These are phyloP conservation scores for Saprolegnia diclina DNA, from an alignment of 352 stramenopile genomes.

Conservation along the genomic window DNA sequence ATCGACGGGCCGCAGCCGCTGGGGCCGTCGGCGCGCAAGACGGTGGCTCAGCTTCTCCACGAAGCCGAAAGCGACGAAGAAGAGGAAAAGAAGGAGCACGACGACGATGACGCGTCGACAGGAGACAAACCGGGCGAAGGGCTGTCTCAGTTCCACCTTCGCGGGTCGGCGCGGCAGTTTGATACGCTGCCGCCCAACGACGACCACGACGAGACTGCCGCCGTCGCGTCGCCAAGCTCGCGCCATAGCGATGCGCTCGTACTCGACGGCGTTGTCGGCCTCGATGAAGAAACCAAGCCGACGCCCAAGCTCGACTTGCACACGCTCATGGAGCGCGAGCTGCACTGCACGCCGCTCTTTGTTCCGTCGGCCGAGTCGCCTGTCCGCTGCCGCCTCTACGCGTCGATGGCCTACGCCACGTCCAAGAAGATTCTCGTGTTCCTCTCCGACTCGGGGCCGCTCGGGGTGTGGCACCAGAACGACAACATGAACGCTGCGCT, in stretches of 20 bases:
- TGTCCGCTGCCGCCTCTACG: conserved; percentile 82
- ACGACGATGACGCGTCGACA: not conserved
- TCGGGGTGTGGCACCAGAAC: conserved; percentile 77
- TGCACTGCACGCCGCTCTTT: conserved; percentile 81
- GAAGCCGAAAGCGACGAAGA: conserved; percentile 79
- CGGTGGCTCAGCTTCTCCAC: conserved; percentile 54
- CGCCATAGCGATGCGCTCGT: conserved; percentile 76
- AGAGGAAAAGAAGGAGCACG: conserved; percentile 40
- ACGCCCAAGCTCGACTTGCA: conserved; percentile 82
- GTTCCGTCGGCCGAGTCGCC: conserved; percentile 81
- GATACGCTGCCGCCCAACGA: conserved; percentile 38
- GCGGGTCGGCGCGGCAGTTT: conserved; percentile 16
- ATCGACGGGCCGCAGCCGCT: conserved; percentile 29
- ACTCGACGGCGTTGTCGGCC: conserved; percentile 67
- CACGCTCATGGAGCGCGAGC: conserved; percentile 77
- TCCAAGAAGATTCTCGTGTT: conserved; percentile 86
- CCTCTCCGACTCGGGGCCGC: conserved; percentile 73
- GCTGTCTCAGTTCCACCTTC: conserved; percentile 4
- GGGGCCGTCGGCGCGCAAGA: conserved; percentile 60
- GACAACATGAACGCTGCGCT: conserved; percentile 41
- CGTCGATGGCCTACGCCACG: conserved; percentile 79
- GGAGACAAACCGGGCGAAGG: conserved; percentile 32
- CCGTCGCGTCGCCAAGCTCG: conserved; percentile 39
- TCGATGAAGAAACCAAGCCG: conserved; percentile 51
- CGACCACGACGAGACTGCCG: conserved; percentile 27